Percentiles rank a stretch among this genome's conserved stretches.
These are phyloP conservation scores for Achaetomium macrosporum DNA, from an alignment of 2,329 filamentous ascomycete species.

Conservation along the genomic window DNA sequence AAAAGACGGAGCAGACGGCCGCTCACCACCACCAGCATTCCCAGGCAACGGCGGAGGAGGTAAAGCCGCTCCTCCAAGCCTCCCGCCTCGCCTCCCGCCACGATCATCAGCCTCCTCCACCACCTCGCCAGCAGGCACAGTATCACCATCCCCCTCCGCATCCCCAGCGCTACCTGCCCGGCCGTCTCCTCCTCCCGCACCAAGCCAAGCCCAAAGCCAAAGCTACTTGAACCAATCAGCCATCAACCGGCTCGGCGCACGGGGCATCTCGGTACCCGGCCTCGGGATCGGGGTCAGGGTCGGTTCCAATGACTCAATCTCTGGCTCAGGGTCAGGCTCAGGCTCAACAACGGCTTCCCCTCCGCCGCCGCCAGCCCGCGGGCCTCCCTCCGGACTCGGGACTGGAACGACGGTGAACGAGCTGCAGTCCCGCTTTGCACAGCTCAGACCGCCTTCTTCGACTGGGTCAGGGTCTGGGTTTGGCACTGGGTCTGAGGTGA, in stretches of 20 bases:
- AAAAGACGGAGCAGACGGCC: slow-evolving; percentile 35
- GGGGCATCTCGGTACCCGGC: slow-evolving; percentile 72
- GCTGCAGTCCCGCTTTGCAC: slow-evolving; percentile 55
- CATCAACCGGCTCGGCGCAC: slow-evolving; percentile 59
- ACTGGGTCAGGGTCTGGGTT: not conserved
- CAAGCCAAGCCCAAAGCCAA: not conserved
- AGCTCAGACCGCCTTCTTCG: slow-evolving; percentile 32
- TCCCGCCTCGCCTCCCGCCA: slow-evolving; percentile 67
- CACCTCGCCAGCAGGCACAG: not conserved
- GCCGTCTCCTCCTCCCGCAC: slow-evolving; percentile 2
- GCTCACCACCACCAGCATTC: slow-evolving; percentile 21
- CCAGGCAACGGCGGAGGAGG: not conserved
- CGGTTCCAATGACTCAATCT: no score
- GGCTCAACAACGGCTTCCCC: slow-evolving; percentile 12
- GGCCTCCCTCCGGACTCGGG: slow-evolving; percentile 30
- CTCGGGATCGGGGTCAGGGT: slow-evolving; percentile 77
- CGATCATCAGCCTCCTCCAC: slow-evolving; percentile 43
- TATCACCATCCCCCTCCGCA: no score
- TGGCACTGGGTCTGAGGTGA: slow-evolving; percentile 32
- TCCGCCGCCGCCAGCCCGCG: slow-evolving; percentile 16
- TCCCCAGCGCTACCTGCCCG: slow-evolving; percentile 22
- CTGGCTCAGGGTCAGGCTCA: no score
- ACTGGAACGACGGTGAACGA: slow-evolving; percentile 43
- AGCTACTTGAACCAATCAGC: slow-evolving; percentile 48
- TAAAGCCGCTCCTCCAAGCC: slow-evolving; percentile 42